Conservation (phyloP, 257 asterid genomes). For the Fraxinus anomala region DNA sequence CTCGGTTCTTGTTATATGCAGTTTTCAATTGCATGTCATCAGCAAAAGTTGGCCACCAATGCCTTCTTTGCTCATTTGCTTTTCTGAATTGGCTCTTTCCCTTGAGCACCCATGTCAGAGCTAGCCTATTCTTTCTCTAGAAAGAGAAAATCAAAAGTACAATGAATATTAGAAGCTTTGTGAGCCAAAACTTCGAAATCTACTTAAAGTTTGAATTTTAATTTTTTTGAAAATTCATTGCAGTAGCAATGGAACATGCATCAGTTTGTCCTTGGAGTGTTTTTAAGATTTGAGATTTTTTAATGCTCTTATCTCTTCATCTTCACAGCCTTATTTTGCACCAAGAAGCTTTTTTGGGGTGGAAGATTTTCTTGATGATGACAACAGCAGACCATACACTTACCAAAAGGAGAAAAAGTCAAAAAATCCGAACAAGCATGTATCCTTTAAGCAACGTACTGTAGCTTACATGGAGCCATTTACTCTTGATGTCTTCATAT, state of each 20-base stretch:
- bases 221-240: too few relatives aligned
- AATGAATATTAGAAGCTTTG: too few relatives aligned
- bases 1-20: too few relatives aligned
- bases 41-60: not conserved
- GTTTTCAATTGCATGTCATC: too few relatives aligned
- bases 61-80: too few relatives aligned
- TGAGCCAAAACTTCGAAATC: not conserved
- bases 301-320: not conserved
- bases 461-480: slow-evolving; percentile 91
- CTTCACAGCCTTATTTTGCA: slow-evolving; percentile 52
- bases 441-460: slow-evolving; percentile 89
- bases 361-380: slow-evolving; percentile 87
- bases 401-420: slow-evolving; percentile 83
- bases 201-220: not conserved
- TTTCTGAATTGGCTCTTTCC: not conserved
- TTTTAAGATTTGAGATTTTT: not conserved
- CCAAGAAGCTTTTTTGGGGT: slow-evolving; percentile 98
- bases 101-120: not conserved
- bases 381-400: slow-evolving; percentile 86
- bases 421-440: slow-evolving; percentile 69
- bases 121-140: too few relatives aligned
- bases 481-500: slow-evolving; percentile 82
- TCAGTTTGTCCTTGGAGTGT: not conserved
- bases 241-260: not conserved
- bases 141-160: too few relatives aligned